Evolutionary conservation across 805 yeast species (phyloP).

Genomic region (Metschnikowia dekortorum): DNA sequence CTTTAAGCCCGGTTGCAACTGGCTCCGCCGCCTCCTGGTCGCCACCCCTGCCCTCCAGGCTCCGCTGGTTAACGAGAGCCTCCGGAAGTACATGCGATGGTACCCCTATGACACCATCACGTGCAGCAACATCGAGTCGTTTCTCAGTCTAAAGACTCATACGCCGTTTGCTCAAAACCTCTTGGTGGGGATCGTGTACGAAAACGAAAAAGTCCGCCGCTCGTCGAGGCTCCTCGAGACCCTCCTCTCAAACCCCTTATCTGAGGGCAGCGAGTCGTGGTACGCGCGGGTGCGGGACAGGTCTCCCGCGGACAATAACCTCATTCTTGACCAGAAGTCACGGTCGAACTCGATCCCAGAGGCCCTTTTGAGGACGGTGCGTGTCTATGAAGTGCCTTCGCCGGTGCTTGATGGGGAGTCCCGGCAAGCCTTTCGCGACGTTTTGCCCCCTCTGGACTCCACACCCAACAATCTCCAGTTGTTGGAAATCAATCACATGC

Average conservation of each 20-base stretch:
- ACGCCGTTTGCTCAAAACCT: conserved; percentile 14
- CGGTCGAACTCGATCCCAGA: conserved; percentile 5
- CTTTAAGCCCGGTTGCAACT: neutral
- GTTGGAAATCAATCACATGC: conserved; percentile 20
- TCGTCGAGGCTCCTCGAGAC: conserved; percentile 32
- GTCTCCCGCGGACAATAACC: conserved; percentile 16
- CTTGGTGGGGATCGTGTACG: conserved; percentile 33
- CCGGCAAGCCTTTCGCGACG: conserved; percentile 21
- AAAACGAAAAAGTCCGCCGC: conserved; percentile 16
- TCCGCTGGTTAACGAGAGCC: conserved; percentile 10
- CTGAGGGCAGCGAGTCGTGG: conserved; percentile 31
- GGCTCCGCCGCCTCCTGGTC: neutral
- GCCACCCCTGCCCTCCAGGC: neutral
- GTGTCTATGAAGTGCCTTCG: conserved; percentile 19
- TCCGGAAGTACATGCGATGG: conserved; percentile 15
- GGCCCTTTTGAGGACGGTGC: conserved; percentile 8
- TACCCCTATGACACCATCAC: conserved; percentile 22
- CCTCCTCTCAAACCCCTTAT: conserved; percentile 39
- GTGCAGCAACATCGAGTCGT: conserved; percentile 15
- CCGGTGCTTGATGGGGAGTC: conserved; percentile 27
- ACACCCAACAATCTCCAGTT: conserved; percentile 17
- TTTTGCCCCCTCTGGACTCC: conserved; percentile 8
- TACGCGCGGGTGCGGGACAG: conserved; percentile 23
- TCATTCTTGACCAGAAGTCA: conserved; percentile 13
- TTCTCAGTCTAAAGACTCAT: conserved; percentile 7